Evolutionary conservation across 202 grass and related monocot genomes (phyloP).

Genomic region (Carex sylvatica): DNA sequence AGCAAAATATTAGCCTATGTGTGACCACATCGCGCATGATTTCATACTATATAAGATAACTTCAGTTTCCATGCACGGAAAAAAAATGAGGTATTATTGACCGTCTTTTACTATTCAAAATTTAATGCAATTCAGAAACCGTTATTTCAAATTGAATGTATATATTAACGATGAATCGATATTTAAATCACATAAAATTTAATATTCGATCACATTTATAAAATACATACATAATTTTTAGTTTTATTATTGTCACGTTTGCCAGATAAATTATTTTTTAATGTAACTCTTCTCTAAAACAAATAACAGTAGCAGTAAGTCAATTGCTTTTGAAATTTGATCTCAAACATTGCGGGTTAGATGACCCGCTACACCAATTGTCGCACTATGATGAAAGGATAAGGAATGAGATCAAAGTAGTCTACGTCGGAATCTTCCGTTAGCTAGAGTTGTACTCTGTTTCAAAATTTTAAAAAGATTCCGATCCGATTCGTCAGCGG

Average conservation of each 20-base stretch:
- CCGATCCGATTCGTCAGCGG: conserved; percentile 32
- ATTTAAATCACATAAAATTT: not conserved
- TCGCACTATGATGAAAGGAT: not conserved
- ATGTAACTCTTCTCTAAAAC: not conserved
- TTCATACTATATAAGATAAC: not conserved
- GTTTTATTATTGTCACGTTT: not conserved
- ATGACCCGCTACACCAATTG: not conserved
- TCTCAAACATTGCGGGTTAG: not conserved
- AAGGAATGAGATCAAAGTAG: not conserved
- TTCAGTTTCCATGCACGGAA: too few species aligned
- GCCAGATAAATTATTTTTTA: not conserved
- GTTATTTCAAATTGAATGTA: too few species aligned
- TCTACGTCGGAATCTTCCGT: conserved; percentile 20
- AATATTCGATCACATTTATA: not conserved
- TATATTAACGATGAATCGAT: not conserved
- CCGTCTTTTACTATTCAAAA: too few species aligned
- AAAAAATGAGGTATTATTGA: too few species aligned
- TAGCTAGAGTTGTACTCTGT: conserved; percentile 5
- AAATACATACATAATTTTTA: not conserved
- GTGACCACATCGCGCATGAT: not conserved
- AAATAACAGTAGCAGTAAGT: not conserved
- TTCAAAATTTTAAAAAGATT: conserved; percentile 29
- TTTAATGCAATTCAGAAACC: too few species aligned
- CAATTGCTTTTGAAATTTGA: not conserved
- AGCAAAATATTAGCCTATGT: not conserved